Evolutionary conservation across 345 rosid genomes (phyloP).

Genomic region (Gossypium longicalyx): DNA sequence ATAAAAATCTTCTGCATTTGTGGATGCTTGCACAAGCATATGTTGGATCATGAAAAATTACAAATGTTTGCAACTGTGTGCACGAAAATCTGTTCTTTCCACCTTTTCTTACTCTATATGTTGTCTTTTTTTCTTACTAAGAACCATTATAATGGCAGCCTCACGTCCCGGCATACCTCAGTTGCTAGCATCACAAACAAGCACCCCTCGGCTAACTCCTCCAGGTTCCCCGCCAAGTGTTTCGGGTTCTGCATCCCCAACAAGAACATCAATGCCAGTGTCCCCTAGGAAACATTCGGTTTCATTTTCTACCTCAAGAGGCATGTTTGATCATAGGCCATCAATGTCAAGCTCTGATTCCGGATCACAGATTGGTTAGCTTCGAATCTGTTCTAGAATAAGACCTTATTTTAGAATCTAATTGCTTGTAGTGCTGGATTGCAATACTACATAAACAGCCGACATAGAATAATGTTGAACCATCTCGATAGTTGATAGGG

Average conservation of each 20-base stretch:
- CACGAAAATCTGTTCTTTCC: background rate
- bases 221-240: slow-evolving; percentile 74
- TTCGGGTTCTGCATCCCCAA: slow-evolving; percentile 79
- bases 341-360: slow-evolving; percentile 52
- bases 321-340: slow-evolving; percentile 69
- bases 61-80: background rate
- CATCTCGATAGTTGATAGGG: background rate
- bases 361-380: slow-evolving; percentile 64
- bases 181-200: slow-evolving; percentile 46
- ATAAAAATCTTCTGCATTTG: background rate
- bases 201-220: slow-evolving; percentile 76
- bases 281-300: slow-evolving; percentile 75
- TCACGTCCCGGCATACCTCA: background rate
- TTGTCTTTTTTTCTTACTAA: slow-evolving; percentile 3
- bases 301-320: slow-evolving; percentile 73
- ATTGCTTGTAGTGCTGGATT: background rate
- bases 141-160: slow-evolving; percentile 15
- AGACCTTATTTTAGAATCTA: slow-evolving; percentile 1
- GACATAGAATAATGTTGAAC: background rate
- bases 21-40: background rate
- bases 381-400: slow-evolving; percentile 6
- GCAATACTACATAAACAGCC: background rate
- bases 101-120: background rate
- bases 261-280: slow-evolving; percentile 62
- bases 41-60: background rate